Conservation (phyloP, 176 grass and related monocot species). For the Elymus sibiricus region DNA sequence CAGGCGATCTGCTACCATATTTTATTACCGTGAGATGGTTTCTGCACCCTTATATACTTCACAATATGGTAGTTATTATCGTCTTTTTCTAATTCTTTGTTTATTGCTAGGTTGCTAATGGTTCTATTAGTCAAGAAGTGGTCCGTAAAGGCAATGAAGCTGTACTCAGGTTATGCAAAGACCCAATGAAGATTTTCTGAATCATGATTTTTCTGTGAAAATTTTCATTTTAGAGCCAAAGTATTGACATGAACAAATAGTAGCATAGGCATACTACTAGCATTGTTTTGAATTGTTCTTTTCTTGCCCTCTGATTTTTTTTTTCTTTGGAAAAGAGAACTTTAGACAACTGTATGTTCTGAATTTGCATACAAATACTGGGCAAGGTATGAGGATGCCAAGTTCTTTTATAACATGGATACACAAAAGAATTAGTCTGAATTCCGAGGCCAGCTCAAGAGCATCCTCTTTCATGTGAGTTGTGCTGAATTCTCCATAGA, state of each 20-base stretch:
- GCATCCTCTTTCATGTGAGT: slow-evolving; percentile 99
- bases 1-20: slow-evolving; percentile 74
- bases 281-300: slow-evolving; percentile 13
- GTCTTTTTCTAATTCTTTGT: slow-evolving; percentile 19
- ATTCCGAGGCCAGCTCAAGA: slow-evolving; percentile 66
- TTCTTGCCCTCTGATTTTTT: not conserved
- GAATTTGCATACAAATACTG: slow-evolving; percentile 44
- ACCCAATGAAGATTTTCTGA: slow-evolving; percentile 14
- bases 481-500: not conserved
- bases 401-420: slow-evolving; percentile 97
- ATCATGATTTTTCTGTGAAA: not conserved
- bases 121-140: too few species aligned
- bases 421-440: slow-evolving; percentile 85
- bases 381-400: slow-evolving; percentile 94
- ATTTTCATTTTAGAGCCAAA: slow-evolving; percentile 17
- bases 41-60: slow-evolving; percentile 19
- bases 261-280: not conserved
- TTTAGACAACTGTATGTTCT: slow-evolving; percentile 24
- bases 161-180: slow-evolving; percentile 70
- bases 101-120: slow-evolving; percentile 87
- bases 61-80: not conserved
- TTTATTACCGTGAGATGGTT: slow-evolving; percentile 80
- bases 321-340: not conserved
- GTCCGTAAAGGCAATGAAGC: slow-evolving; percentile 97
- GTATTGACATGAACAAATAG: not conserved